These are phyloP conservation scores for Phlebiopsis gigantea DNA, from an alignment of 768 basidiomycete species.

Conservation along the genomic window DNA sequence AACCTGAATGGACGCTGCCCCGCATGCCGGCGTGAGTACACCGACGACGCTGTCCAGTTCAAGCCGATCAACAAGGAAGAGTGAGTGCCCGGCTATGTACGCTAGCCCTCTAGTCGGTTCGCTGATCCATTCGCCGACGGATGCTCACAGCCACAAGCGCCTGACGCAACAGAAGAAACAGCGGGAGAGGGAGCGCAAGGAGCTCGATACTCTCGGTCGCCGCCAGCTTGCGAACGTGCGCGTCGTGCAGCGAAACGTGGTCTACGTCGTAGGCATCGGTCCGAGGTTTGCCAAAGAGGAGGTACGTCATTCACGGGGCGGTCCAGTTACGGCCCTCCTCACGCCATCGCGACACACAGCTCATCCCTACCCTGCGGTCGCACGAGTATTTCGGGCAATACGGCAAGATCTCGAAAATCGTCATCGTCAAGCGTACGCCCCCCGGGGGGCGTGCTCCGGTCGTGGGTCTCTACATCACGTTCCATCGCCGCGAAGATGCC, in stretches of 20 bases:
- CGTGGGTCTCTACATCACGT: slow-evolving; percentile 96
- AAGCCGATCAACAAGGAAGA: slow-evolving; percentile 94
- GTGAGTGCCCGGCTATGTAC: slow-evolving; percentile 45
- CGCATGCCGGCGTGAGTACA: slow-evolving; percentile 90
- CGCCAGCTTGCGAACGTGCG: slow-evolving; percentile 88
- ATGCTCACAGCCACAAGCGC: slow-evolving; percentile 73
- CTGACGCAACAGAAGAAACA: slow-evolving; percentile 94
- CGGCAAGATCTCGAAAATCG: slow-evolving; percentile 94
- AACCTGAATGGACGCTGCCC: slow-evolving; percentile 96
- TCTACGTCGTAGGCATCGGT: slow-evolving; percentile 94
- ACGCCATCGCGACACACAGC: slow-evolving; percentile 29
- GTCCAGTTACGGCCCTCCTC: neutral
- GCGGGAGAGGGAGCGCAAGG: slow-evolving; percentile 91
- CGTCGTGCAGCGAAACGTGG: slow-evolving; percentile 94
- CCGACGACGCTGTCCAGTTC: slow-evolving; percentile 90
- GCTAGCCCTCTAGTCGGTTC: neutral
- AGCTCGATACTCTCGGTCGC: slow-evolving; percentile 80
- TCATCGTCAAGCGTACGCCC: slow-evolving; percentile 84
- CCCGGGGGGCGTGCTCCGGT: slow-evolving; percentile 68
- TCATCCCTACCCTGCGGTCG: slow-evolving; percentile 88
- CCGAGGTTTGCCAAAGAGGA: slow-evolving; percentile 94
- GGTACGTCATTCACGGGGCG: slow-evolving; percentile 41
- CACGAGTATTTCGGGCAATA: slow-evolving; percentile 98
- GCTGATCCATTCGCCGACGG: slow-evolving; percentile 2
- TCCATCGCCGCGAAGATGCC: slow-evolving; percentile 91